Evolutionary conservation across 2,329 filamentous ascomycete genomes (phyloP).

Genomic region (Pseudodiploospora longispora): DNA sequence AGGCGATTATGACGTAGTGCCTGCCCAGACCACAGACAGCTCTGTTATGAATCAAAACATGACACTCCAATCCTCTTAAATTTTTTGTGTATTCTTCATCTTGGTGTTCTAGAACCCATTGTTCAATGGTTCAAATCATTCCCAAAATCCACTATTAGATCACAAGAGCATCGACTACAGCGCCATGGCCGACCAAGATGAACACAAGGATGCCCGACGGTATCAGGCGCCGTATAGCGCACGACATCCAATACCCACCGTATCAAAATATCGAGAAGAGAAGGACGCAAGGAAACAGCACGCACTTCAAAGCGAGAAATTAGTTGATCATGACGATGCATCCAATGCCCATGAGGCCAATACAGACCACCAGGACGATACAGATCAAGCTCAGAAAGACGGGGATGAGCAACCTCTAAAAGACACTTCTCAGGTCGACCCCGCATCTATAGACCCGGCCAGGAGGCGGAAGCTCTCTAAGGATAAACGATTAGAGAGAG

Average conservation of each 20-base stretch:
- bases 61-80: too few relatives aligned
- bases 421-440: slow-evolving; percentile 29
- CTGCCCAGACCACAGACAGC: too few relatives aligned
- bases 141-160: too few relatives aligned
- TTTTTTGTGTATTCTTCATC: too few relatives aligned
- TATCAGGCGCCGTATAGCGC: slow-evolving; percentile 34
- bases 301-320: slow-evolving; percentile 19
- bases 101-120: too few relatives aligned
- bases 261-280: slow-evolving; percentile 40
- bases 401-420: slow-evolving; percentile 12
- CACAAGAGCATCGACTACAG: too few relatives aligned
- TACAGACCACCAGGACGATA: slow-evolving; percentile 9
- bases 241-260: slow-evolving; percentile 38
- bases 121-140: too few relatives aligned
- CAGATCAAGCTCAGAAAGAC: slow-evolving; percentile 7
- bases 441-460: slow-evolving; percentile 32
- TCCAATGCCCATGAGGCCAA: slow-evolving; percentile 9
- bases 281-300: slow-evolving; percentile 35
- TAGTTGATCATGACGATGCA: slow-evolving; percentile 7
- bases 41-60: too few relatives aligned
- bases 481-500: slow-evolving; percentile 33
- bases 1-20: too few relatives aligned
- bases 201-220: slow-evolving; percentile 29
- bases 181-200: slow-evolving; percentile 27
- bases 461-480: slow-evolving; percentile 42